Evolutionary conservation across 345 rosid genomes (phyloP).

Genomic region (Arabis alpina): DNA sequence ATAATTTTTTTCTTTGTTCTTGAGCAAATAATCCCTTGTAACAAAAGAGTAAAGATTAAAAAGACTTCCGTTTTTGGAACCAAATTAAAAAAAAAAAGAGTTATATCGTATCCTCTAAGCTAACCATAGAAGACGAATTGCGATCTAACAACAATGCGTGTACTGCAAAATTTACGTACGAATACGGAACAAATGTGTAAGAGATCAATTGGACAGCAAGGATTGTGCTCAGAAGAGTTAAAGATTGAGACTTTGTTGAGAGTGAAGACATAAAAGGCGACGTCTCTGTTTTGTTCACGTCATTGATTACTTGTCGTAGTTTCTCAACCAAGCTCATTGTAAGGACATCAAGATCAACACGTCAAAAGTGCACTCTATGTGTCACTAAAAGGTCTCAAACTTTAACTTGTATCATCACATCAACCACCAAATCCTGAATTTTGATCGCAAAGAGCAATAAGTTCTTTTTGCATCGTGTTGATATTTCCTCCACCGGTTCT

Average conservation of each 20-base stretch:
- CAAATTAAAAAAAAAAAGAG: too few relatives aligned
- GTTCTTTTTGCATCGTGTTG: conserved; percentile 2
- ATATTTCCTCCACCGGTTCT: not conserved
- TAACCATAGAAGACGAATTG: not conserved
- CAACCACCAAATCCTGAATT: not conserved
- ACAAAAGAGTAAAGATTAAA: too few relatives aligned
- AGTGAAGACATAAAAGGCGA: not conserved
- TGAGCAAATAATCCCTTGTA: too few relatives aligned
- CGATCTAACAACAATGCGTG: not conserved
- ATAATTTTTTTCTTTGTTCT: too few relatives aligned
- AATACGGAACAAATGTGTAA: too few relatives aligned
- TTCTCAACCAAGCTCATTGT: not conserved
- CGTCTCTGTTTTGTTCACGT: conserved; percentile 19
- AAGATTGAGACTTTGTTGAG: conserved; percentile 3
- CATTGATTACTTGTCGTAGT: not conserved
- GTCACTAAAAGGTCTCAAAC: not conserved
- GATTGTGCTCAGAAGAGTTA: not conserved
- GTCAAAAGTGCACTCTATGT: not conserved
- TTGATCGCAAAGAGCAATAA: not conserved
- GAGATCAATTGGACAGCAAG: too few relatives aligned
- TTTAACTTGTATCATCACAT: not conserved
- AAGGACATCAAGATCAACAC: not conserved
- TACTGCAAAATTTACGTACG: too few relatives aligned
- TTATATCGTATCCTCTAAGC: not conserved
- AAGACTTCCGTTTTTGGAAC: too few relatives aligned